Conservation (phyloP, 1,284 basidiomycete genomes). For the Malassezia yamatoensis region DNA sequence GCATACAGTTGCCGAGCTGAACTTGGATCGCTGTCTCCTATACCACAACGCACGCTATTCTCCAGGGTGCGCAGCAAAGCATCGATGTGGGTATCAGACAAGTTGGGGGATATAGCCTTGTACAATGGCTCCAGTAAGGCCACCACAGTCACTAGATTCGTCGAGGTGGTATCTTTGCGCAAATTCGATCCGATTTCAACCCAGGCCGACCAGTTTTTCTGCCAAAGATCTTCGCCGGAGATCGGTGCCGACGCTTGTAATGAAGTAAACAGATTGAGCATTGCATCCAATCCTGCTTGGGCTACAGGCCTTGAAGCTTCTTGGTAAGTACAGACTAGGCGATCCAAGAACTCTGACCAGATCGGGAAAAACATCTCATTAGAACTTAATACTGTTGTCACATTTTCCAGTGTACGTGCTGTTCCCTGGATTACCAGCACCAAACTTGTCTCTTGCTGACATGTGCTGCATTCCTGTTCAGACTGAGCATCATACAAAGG, state of each 20-base stretch:
- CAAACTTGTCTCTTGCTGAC: conserved; percentile 56
- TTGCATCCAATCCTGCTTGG: conserved; percentile 8
- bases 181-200: not conserved
- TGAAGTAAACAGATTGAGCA: not conserved
- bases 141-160: conserved; percentile 1
- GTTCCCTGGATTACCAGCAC: conserved; percentile 73
- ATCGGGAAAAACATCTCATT: conserved; percentile 1
- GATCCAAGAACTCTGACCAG: conserved; percentile 5
- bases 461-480: not conserved
- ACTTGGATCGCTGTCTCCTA: not conserved
- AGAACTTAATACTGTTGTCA: conserved; percentile 61
- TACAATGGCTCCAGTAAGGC: not conserved
- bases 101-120: not conserved
- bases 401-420: conserved; percentile 71
- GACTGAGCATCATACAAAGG: conserved; percentile 66
- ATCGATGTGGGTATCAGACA: not conserved
- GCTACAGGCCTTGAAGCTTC: not conserved
- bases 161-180: not conserved
- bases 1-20: not conserved
- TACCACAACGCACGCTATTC: not conserved
- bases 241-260: not conserved
- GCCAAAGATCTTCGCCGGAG: not conserved
- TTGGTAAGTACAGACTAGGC: not conserved
- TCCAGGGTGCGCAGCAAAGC: not conserved
- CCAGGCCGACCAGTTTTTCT: not conserved